Percentiles rank a stretch among this genome's conserved stretches.
phyloP scores from a whole-genome alignment of 2,329 filamentous ascomycete species.

The Aspergillus versicolor region DNA sequence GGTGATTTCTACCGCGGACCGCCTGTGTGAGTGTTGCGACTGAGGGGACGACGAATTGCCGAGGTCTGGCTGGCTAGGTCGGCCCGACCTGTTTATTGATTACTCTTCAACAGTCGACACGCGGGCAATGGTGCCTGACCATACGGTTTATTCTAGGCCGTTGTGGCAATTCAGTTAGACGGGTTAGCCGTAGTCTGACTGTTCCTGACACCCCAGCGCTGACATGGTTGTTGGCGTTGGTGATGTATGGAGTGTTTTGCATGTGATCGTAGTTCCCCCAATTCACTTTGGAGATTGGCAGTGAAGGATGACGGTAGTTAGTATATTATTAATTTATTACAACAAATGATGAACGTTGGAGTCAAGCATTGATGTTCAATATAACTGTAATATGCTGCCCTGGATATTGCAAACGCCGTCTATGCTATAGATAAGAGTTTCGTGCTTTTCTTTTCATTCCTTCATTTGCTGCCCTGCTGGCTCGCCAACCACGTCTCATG shows the following conservation, averaged over 20 bases:
- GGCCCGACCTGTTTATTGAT: constrained; percentile 7
- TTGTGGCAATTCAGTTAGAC: not conserved
- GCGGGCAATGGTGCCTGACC: not conserved
- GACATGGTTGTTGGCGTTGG: not conserved
- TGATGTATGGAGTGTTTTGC: not conserved
- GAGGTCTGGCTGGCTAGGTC: constrained; percentile 25
- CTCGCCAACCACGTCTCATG: constrained; percentile 18
- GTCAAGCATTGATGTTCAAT: not conserved
- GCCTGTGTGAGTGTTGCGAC: constrained; percentile 13
- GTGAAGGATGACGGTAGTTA: no score
- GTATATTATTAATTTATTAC: no score
- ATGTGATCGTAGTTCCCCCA: constrained; percentile 4
- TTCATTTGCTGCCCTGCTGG: constrained; percentile 11
- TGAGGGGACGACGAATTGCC: constrained; percentile 30
- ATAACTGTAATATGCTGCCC: constrained; percentile 6
- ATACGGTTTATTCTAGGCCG: not conserved
- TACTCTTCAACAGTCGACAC: not conserved
- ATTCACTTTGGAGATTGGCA: no score
- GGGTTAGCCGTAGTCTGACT: not conserved
- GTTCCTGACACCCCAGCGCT: not conserved
- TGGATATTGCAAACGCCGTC: constrained; percentile 12
- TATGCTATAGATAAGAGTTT: not conserved
- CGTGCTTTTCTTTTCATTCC: constrained; percentile 1
- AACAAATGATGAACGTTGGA: no score
- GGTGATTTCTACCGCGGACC: constrained; percentile 23